phyloP scores from a whole-genome alignment of 768 basidiomycete genomes.

The Suillus tomentosus region DNA sequence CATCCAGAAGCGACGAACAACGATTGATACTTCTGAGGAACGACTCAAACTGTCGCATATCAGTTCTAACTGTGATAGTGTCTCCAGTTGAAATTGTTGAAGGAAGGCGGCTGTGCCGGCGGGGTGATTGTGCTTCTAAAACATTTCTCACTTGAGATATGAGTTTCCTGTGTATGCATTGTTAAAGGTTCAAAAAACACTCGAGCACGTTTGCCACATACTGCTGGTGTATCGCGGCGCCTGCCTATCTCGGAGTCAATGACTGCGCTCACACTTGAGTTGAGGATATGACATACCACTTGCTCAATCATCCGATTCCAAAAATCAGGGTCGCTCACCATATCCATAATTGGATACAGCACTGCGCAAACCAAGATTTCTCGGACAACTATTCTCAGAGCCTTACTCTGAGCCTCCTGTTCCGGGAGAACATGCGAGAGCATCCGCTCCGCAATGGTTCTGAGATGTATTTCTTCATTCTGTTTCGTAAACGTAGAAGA shows the following conservation, averaged over 20 bases:
- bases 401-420: constrained; percentile 69
- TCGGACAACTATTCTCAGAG: constrained; percentile 69
- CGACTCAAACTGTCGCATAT: constrained; percentile 83
- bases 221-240: constrained; percentile 72
- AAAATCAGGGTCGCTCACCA: constrained; percentile 94
- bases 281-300: constrained; percentile 59
- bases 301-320: constrained; percentile 95
- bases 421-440: constrained; percentile 76
- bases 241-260: constrained; percentile 43
- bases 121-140: constrained; percentile 76
- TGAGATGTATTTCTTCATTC: constrained; percentile 85
- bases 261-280: not conserved
- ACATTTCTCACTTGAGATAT: constrained; percentile 87
- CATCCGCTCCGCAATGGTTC: constrained; percentile 66
- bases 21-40: constrained; percentile 86
- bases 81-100: constrained; percentile 54
- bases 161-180: constrained; percentile 55
- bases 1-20: constrained; percentile 84
- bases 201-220: constrained; percentile 24
- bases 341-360: constrained; percentile 86
- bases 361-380: constrained; percentile 86
- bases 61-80: constrained; percentile 80
- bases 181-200: constrained; percentile 7
- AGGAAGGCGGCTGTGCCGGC: constrained; percentile 45
- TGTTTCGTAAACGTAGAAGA: constrained; percentile 89